Percentiles rank a stretch among this genome's conserved stretches.
phyloP scores from a whole-genome alignment of 164 flowering plant genomes.

The Saururus chinensis region DNA sequence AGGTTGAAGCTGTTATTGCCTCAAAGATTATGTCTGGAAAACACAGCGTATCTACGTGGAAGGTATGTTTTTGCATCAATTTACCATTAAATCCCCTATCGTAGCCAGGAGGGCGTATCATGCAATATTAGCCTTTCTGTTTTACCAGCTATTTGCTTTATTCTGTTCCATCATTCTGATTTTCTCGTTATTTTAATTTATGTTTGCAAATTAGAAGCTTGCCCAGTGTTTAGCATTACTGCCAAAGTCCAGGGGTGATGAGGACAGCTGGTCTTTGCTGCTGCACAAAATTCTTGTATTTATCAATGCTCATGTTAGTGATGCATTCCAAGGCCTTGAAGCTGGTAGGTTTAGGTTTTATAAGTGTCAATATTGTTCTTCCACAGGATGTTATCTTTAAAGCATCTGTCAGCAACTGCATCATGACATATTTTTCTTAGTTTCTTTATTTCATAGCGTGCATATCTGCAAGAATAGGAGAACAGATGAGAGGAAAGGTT shows the following conservation, averaged over 20 bases:
- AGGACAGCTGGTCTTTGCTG: conserved; percentile 63
- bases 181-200: background rate
- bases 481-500: too few species aligned
- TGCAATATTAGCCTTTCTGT: background rate
- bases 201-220: conserved; percentile 36
- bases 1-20: conserved; percentile 68
- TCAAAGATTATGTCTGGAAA: conserved; percentile 51
- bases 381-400: background rate
- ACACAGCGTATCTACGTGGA: conserved; percentile 27
- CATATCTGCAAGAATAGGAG: too few species aligned
- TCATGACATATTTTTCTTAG: too few species aligned
- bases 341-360: conserved; percentile 38
- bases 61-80: conserved; percentile 32
- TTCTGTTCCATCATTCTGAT: background rate
- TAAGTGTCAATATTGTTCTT: background rate
- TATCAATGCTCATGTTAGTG: conserved; percentile 40
- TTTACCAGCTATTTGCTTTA: background rate
- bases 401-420: background rate
- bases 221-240: conserved; percentile 63
- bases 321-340: conserved; percentile 66
- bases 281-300: conserved; percentile 62
- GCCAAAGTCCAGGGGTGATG: conserved; percentile 74
- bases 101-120: too few species aligned
- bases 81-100: too few species aligned
- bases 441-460: too few species aligned